Evolutionary conservation across 805 yeast genomes (phyloP).

Genomic region (Candida mattraensis): DNA sequence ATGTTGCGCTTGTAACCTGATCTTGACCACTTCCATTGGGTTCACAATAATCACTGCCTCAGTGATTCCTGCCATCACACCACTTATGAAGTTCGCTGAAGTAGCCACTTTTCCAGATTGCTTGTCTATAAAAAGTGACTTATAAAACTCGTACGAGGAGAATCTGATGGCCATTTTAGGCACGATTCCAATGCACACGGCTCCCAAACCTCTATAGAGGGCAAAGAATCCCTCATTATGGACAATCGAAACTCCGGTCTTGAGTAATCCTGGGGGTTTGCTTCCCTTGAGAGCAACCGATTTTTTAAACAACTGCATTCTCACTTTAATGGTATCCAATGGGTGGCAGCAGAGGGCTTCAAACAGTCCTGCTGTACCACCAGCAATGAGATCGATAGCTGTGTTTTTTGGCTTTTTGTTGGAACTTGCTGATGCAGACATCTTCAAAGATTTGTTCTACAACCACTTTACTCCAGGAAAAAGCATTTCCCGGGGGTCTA

Average conservation of each 20-base stretch:
- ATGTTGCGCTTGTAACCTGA: constrained; percentile 94
- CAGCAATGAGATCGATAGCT: constrained; percentile 76
- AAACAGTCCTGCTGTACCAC: constrained; percentile 95
- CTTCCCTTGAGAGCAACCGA: constrained; percentile 45
- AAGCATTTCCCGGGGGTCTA: background rate
- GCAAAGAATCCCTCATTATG: constrained; percentile 81
- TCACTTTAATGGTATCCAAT: constrained; percentile 94
- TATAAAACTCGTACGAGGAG: constrained; percentile 88
- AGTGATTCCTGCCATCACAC: constrained; percentile 96
- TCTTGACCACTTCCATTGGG: constrained; percentile 97
- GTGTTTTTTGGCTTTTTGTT: constrained; percentile 37
- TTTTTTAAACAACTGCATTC: constrained; percentile 89
- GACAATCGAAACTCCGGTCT: constrained; percentile 77
- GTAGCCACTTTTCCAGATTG: constrained; percentile 69
- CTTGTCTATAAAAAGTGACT: constrained; percentile 60
- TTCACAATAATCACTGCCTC: constrained; percentile 94
- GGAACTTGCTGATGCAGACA: constrained; percentile 25
- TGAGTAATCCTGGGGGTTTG: constrained; percentile 82
- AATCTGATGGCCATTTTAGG: constrained; percentile 98
- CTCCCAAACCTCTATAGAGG: constrained; percentile 93
- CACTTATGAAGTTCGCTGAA: constrained; percentile 78
- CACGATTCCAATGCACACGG: constrained; percentile 94
- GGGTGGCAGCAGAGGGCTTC: constrained; percentile 99
- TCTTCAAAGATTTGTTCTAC: too few species aligned
- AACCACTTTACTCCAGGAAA: background rate